Evolutionary conservation across 2,329 filamentous ascomycete species (phyloP), one percentile per base, ranked within the genome.

Genomic region (Aspergillus brasiliensis): DNA sequence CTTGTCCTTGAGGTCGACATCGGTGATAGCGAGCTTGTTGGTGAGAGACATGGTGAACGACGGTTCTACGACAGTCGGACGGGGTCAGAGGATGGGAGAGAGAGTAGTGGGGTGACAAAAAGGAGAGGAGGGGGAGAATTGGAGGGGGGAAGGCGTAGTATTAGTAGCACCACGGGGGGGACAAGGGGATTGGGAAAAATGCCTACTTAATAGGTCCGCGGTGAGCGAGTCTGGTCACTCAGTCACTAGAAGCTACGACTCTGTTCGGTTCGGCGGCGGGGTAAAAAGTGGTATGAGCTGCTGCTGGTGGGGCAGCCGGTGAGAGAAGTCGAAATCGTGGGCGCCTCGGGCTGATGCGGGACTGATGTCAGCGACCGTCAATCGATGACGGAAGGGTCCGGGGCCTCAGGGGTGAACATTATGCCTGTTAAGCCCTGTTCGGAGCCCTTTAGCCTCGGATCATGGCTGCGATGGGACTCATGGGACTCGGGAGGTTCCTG

Each of bases 1-100:
- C 88, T 99, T 99, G 87, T 86, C 94, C 88, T 97, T 96, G 81
- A 99, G 86, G 81, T 99, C 93, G 74, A 96, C 89, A 77, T 99
- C 94, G 69, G 88, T 91, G 81, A 99, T 97, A 70, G 92, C 91
- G 73, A 99, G 91, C 87, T 99, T 99, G 87, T 88, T 97, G 73
- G 93, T 91, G 77, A 99, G 91, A 88, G 95, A 98, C 95, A 99
- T 99, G 62, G 57, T 76, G 60, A 57, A 54, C 49, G 56, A 49
- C 64, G 62, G 58, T 66, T 62, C 49, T 57, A 61, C 37, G 57
- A 62, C 25, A 56, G 59, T 55, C 58, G 51, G 49, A 59, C 37
- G 47, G 60, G 48, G 58, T 46, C 46, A 53, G 52, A 51, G 25
- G 62, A 57, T 58, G 47, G 61, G 15, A 37, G 27, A 59, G 58